These are phyloP conservation scores for Diaporthe citriasiana DNA, from an alignment of 2,329 filamentous ascomycete genomes.

Conservation along the genomic window DNA sequence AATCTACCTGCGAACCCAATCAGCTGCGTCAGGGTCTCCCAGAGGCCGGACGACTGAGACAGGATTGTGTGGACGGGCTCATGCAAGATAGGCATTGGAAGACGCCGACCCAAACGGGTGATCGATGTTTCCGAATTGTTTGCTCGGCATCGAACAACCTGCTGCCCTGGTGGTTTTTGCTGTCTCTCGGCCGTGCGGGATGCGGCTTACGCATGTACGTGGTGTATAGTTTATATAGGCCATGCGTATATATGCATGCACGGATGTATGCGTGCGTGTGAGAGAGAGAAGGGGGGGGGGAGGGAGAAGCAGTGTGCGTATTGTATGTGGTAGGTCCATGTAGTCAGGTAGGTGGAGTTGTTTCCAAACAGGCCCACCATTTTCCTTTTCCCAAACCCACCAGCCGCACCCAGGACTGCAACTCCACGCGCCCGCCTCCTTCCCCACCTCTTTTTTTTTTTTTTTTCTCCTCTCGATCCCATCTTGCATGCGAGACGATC, in stretches of 20 bases:
- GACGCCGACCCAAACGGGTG: conserved; percentile 16
- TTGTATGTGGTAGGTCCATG: background rate
- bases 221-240: background rate
- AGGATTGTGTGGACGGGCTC: conserved; percentile 29
- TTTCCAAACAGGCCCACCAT: background rate
- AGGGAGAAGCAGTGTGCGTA: too few relatives aligned
- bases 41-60: conserved; percentile 33
- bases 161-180: background rate
- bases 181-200: conserved; percentile 12
- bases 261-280: background rate
- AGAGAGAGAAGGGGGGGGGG: too few relatives aligned
- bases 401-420: background rate
- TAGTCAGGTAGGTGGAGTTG: background rate
- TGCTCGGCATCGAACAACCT: conserved; percentile 14
- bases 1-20: conserved; percentile 37
- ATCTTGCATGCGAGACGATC: conserved; percentile 34
- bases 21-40: background rate
- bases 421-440: background rate
- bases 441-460: background rate
- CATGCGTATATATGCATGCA: conserved; percentile 15
- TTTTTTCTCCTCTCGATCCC: conserved; percentile 11
- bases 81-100: conserved; percentile 36
- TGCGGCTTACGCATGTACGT: conserved; percentile 23
- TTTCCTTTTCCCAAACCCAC: background rate
- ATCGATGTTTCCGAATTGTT: conserved; percentile 13